phyloP scores from a whole-genome alignment of 306 rosid species.

The Cicer judaicum region DNA sequence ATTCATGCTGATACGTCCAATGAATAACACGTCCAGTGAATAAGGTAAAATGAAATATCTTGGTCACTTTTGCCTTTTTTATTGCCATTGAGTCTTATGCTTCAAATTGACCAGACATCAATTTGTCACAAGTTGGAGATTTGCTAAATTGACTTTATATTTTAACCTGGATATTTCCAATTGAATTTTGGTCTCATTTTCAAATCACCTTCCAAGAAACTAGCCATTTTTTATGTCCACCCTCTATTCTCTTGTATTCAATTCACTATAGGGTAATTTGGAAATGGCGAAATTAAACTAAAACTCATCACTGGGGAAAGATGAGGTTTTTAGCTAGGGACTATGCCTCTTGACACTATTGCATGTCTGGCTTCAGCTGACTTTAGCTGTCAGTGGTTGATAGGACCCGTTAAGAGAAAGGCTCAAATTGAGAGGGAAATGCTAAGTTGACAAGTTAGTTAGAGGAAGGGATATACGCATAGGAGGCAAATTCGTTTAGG shows the following conservation, averaged over 20 bases:
- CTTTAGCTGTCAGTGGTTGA: too few relatives aligned
- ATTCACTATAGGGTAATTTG: constrained; percentile 3
- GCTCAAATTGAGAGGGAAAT: too few relatives aligned
- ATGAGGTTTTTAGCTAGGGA: constrained; percentile 7
- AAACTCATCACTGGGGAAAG: not conserved
- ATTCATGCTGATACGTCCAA: constrained; percentile 51
- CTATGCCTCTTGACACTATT: not conserved
- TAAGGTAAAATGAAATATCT: constrained; percentile 42
- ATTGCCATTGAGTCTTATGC: constrained; percentile 17
- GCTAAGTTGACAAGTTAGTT: too few relatives aligned
- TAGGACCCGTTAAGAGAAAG: too few relatives aligned
- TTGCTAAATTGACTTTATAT: constrained; percentile 2
- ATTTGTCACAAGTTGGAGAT: not conserved
- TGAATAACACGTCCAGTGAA: constrained; percentile 52
- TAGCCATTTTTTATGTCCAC: not conserved
- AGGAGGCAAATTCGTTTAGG: too few relatives aligned
- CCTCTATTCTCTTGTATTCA: not conserved
- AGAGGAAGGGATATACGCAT: too few relatives aligned
- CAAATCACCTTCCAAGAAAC: constrained; percentile 1
- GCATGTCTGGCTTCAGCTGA: not conserved
- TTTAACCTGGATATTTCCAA: not conserved
- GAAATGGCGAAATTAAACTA: constrained; percentile 27
- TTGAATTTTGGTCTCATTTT: not conserved
- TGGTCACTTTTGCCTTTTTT: constrained; percentile 13
- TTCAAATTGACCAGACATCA: not conserved